These are phyloP conservation scores for Achaetomium macrosporum DNA, from an alignment of 2,329 filamentous ascomycete genomes.

Conservation along the genomic window DNA sequence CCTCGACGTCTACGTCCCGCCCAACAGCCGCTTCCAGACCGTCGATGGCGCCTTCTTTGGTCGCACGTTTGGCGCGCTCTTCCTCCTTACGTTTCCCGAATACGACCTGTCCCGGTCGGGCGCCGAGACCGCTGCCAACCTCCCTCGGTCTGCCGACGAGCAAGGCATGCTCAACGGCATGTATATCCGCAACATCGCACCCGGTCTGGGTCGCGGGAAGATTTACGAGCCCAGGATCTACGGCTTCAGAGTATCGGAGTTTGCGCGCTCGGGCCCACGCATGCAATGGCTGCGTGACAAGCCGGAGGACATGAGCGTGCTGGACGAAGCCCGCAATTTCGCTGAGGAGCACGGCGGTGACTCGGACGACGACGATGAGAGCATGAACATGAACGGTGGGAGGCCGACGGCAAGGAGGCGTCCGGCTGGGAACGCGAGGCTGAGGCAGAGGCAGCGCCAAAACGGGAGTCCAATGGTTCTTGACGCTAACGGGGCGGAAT, in stretches of 20 bases:
- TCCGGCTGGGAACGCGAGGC: conserved; percentile 37
- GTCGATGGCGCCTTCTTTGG: conserved; percentile 98
- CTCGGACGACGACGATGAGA: conserved; percentile 53
- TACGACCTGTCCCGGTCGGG: conserved; percentile 77
- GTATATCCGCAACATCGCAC: conserved; percentile 78
- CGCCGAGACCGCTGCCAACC: conserved; percentile 47
- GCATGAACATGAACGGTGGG: conserved; percentile 36
- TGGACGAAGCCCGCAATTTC: conserved; percentile 68
- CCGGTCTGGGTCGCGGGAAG: conserved; percentile 72
- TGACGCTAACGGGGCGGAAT: conserved; percentile 51
- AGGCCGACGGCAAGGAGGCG: conserved; percentile 39
- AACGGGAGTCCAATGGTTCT: conserved; percentile 53
- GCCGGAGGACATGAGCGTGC: conserved; percentile 69
- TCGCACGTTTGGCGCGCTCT: conserved; percentile 91
- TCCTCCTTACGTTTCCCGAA: conserved; percentile 97
- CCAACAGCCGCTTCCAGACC: conserved; percentile 94
- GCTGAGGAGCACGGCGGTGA: conserved; percentile 46
- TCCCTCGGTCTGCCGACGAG: conserved; percentile 38
- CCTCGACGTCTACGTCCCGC: conserved; percentile 93
- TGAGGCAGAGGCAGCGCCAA: conserved; percentile 39
- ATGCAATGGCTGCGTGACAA: conserved; percentile 96
- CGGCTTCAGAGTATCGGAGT: conserved; percentile 89
- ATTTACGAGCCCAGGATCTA: conserved; percentile 97
- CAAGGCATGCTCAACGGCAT: conserved; percentile 71
- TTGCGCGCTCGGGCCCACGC: conserved; percentile 80